phyloP scores from a whole-genome alignment of 2,329 filamentous ascomycete species.

The Xylaria sp. region DNA sequence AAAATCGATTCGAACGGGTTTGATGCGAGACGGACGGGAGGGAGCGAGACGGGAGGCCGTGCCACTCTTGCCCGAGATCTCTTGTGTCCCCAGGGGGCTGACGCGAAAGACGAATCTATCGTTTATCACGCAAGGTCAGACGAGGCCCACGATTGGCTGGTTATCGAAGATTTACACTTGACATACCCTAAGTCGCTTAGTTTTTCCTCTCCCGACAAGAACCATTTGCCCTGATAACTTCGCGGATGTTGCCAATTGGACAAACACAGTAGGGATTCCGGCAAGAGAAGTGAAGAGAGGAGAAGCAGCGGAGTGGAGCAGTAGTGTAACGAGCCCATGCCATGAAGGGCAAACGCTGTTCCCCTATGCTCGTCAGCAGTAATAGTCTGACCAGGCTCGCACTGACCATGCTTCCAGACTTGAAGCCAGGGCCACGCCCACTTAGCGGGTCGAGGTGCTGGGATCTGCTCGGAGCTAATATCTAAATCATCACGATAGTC shows the following conservation, averaged over 20 bases:
- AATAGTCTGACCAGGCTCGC: constrained; percentile 1
- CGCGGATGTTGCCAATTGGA: constrained; percentile 9
- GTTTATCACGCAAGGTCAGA: background rate
- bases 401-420: constrained; percentile 14
- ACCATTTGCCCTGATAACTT: background rate
- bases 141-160: background rate
- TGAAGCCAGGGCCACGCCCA: background rate
- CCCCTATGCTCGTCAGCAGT: constrained; percentile 12
- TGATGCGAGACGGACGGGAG: background rate
- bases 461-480: background rate
- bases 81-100: constrained; percentile 4
- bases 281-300: background rate
- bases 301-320: background rate
- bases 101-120: background rate
- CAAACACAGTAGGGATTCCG: background rate
- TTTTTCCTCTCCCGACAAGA: background rate
- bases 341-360: background rate
- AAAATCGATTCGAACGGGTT: background rate
- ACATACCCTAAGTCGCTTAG: background rate
- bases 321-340: constrained; percentile 23
- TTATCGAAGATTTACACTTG: background rate
- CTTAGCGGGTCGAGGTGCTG: background rate
- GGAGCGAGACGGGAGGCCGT: constrained; percentile 31
- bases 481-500: constrained; percentile 12
- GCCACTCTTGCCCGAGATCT: constrained; percentile 27